Evolutionary conservation across 2,329 filamentous ascomycete species (phyloP).

Genomic region (Colletotrichum camelliae): DNA sequence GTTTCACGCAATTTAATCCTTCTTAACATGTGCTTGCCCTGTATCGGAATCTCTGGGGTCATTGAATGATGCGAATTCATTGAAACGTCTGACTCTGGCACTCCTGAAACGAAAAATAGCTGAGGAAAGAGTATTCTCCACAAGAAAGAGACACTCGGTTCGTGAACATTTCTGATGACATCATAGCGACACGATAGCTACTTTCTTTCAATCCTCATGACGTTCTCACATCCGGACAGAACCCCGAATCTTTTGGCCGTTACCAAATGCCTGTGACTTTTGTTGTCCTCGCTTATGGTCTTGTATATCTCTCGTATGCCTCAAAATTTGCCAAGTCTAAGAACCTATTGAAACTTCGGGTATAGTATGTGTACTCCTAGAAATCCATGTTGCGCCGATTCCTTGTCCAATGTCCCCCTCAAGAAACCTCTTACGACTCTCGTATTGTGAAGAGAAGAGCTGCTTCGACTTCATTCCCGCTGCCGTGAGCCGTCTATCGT

Average conservation of each 20-base stretch:
- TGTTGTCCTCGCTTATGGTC: background rate
- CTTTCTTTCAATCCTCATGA: rapidly evolving
- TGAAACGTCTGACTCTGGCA: background rate
- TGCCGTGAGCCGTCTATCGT: background rate
- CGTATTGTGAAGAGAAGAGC: background rate
- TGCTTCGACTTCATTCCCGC: background rate
- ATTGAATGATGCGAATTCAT: background rate
- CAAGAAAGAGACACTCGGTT: background rate
- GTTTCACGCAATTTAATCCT: background rate
- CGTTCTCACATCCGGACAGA: background rate
- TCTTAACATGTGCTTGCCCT: background rate
- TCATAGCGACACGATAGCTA: background rate
- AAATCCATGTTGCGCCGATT: background rate
- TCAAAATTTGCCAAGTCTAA: background rate
- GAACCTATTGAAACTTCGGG: background rate
- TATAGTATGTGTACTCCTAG: background rate
- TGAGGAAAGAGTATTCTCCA: background rate
- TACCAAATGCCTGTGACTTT: background rate
- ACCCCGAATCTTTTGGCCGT: background rate
- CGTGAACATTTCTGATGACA: background rate
- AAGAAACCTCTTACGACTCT: background rate
- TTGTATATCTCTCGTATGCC: background rate
- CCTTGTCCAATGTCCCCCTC: background rate
- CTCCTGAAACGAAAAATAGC: background rate
- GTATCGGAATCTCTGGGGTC: background rate